Evolutionary conservation across 2,329 filamentous ascomycete species (phyloP).

Genomic region (Fusarium luffae): DNA sequence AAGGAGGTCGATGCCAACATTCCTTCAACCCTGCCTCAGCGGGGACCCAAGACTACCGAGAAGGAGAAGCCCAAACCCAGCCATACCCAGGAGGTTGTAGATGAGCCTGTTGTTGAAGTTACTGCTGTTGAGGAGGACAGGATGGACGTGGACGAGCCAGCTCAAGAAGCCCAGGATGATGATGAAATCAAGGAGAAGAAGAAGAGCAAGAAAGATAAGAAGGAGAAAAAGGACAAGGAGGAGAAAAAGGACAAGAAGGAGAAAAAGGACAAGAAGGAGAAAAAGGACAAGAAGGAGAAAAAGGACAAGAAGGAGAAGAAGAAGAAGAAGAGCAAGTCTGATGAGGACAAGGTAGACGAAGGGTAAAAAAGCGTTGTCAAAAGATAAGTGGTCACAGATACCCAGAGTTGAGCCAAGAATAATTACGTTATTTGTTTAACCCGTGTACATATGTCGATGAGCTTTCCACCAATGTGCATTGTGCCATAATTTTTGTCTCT

Average conservation of each 20-base stretch:
- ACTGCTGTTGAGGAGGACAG: not conserved
- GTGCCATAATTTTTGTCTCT: not conserved
- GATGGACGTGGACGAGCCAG: constrained; percentile 25
- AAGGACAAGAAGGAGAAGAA: not conserved
- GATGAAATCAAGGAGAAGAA: constrained; percentile 6
- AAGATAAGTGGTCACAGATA: constrained; percentile 32
- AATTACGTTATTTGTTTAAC: not conserved
- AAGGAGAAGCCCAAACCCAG: constrained; percentile 6
- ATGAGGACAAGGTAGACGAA: constrained; percentile 11
- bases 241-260: not conserved
- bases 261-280: not conserved
- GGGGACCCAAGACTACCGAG: constrained; percentile 21
- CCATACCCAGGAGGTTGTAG: not conserved
- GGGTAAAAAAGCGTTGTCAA: constrained; percentile 25
- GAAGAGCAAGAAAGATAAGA: constrained; percentile 1
- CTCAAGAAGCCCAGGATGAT: constrained; percentile 6
- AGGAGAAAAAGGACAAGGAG: not conserved
- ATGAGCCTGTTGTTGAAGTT: constrained; percentile 11
- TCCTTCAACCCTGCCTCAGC: constrained; percentile 34
- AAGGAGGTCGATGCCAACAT: constrained; percentile 57
- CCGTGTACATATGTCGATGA: not conserved
- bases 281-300: not conserved
- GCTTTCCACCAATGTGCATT: no score
- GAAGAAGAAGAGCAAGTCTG: constrained; percentile 17
- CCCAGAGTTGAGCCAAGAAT: constrained; percentile 26